A percentile compares a stretch with the other conserved stretches of the same genome.
These are phyloP conservation scores for Ceratorhiza oryzae-sativae DNA, from an alignment of 1,284 basidiomycete species.

Conservation along the genomic window DNA sequence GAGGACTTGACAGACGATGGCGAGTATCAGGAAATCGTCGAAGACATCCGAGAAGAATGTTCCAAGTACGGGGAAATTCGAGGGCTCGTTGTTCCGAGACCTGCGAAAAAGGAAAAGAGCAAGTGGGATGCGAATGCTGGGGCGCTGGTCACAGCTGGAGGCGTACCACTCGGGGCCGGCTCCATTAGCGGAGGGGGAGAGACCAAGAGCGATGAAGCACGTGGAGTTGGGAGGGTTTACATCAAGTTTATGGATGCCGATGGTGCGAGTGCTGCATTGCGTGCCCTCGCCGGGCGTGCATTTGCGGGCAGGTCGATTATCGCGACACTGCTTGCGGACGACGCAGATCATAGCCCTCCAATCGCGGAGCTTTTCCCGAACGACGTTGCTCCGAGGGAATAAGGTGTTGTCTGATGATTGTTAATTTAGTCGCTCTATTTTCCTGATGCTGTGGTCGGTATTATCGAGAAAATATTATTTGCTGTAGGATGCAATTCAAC, in stretches of 20 bases:
- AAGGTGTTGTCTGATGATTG: not conserved
- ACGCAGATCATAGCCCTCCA: slow-evolving; percentile 81
- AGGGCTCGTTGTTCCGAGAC: slow-evolving; percentile 88
- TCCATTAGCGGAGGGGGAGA: slow-evolving; percentile 9
- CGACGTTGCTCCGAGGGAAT: not conserved
- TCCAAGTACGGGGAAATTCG: slow-evolving; percentile 81
- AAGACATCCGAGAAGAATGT: slow-evolving; percentile 95
- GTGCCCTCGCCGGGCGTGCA: slow-evolving; percentile 86
- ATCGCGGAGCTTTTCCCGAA: slow-evolving; percentile 49
- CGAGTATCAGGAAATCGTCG: slow-evolving; percentile 93
- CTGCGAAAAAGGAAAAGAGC: slow-evolving; percentile 81
- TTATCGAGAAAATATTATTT: not conserved
- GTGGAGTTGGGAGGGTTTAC: slow-evolving; percentile 93
- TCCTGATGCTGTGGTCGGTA: not conserved
- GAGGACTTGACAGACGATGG: slow-evolving; percentile 92
- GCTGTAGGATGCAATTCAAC: no score
- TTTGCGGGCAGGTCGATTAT: slow-evolving; percentile 92
- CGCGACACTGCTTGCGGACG: slow-evolving; percentile 77
- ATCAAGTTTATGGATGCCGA: slow-evolving; percentile 76
- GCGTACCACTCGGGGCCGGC: slow-evolving; percentile 29
- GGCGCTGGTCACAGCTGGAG: slow-evolving; percentile 31
- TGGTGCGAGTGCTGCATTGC: slow-evolving; percentile 74
- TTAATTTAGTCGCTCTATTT: not conserved
- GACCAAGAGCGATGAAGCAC: slow-evolving; percentile 75
- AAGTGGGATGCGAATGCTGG: slow-evolving; percentile 80